Evolutionary conservation across 805 yeast species (phyloP), one percentile per base, ranked within the genome.

Genomic region (Myxozyma neotropica): DNA sequence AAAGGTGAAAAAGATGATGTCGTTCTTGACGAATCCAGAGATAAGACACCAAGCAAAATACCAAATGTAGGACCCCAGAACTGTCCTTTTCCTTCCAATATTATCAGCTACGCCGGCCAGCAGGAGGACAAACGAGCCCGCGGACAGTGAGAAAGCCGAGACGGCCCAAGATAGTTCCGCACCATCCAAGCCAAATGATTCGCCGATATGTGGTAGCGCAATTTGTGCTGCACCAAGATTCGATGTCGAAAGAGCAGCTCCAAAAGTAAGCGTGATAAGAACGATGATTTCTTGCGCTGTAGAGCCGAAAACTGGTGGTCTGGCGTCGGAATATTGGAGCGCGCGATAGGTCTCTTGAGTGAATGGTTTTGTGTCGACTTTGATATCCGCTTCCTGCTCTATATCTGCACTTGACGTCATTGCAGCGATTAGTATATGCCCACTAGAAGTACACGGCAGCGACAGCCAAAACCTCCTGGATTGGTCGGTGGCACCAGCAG

Each of bases 101-200:
- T 76, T 73, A 68, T 80, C 83, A 0, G 82, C 77, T 15, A 80
- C 63, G 27, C 78, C 50, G 12, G 82, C 82, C 73, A 77, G 74
- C 10, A 80, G 59, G n/a, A 80, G 68, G 23, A 80, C 66, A 50
- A 76, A 73, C 2, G 81, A 70, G 7, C 81, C 83, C 46, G 74
- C 73, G 1, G 80, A 80, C 13, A 80, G 70, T 44, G 72, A 70
- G 26, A 78, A 74, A 19, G 79, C 68, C 7, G 78, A 71, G 12
- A 76, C 71, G 19, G 77, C 71, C 83, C 83, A 80, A 1, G 80
- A 75, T 19, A 80, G 65, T 35, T 67, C 55, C 40, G 81, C 80
- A 45, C 80, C 81, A 7, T 63, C 51, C 17, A 76, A 69, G 23
- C 67, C 58, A 56, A 78, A 79, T 35, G 72, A 67, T 7, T 67